These are phyloP conservation scores for Scalesia atractyloides DNA, from an alignment of 129 eudicot species.

Conservation along the genomic window DNA sequence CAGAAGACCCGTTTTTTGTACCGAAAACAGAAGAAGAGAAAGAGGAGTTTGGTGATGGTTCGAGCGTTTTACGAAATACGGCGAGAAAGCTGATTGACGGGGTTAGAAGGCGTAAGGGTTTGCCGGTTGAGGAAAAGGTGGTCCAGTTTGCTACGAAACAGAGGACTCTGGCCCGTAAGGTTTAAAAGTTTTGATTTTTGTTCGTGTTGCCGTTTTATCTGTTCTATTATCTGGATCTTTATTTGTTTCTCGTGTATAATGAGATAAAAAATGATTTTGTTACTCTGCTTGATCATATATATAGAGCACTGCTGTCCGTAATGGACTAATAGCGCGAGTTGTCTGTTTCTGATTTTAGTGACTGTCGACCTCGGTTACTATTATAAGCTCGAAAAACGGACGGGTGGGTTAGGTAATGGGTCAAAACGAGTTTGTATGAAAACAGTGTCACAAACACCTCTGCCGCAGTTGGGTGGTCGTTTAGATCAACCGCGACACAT, in stretches of 20 bases:
- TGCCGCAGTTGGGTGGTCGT: conserved; percentile 50
- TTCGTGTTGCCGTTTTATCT: background rate
- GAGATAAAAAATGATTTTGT: background rate
- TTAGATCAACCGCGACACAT: conserved; percentile 78
- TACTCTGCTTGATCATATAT: conserved; percentile 4
- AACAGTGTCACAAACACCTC: conserved; percentile 52
- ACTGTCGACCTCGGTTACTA: too few relatives aligned
- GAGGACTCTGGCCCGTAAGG: conserved; percentile 92
- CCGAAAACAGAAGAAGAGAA: conserved; percentile 95
- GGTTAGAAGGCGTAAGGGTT: conserved; percentile 85
- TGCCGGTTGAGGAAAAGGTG: conserved; percentile 90
- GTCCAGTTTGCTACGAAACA: conserved; percentile 96
- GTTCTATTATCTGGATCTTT: background rate
- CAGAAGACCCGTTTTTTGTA: conserved; percentile 94
- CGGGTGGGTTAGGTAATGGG: too few relatives aligned
- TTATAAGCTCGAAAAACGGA: too few relatives aligned
- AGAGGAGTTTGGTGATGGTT: conserved; percentile 95
- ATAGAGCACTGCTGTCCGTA: background rate
- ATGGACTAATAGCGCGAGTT: background rate
- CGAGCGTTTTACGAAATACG: conserved; percentile 72
- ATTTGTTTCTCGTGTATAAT: background rate
- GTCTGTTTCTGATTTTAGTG: too few relatives aligned
- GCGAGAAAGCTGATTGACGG: conserved; percentile 81
- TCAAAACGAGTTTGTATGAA: too few relatives aligned
- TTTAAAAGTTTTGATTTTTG: conserved; percentile 36